Conservation (phyloP, 352 stramenopile genomes). For the Aphanomyces euteiches region DNA sequence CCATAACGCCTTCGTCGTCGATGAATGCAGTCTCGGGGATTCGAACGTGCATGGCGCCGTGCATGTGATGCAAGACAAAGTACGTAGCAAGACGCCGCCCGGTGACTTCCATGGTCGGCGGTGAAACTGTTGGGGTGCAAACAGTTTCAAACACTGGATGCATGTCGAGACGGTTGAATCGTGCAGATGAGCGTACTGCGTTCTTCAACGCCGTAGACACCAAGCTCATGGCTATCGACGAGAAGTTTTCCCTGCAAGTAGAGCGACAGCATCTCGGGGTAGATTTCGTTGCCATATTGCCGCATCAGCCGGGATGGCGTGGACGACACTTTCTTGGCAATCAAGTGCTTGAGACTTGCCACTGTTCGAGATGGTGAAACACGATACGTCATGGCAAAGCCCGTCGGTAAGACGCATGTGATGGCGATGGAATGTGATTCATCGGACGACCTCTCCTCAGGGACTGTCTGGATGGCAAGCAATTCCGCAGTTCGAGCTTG, state of each 20-base stretch:
- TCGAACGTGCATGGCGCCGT: conserved; percentile 31
- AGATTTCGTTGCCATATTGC: not conserved
- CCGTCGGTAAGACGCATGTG: not conserved
- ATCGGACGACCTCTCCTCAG: not conserved
- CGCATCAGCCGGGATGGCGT: not conserved
- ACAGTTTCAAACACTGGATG: not conserved
- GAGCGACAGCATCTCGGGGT: not conserved
- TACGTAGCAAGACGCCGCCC: conserved; percentile 33
- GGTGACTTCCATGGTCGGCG: not conserved
- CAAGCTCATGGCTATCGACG: not conserved
- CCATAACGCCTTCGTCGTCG: conserved; percentile 42
- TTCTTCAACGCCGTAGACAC: not conserved
- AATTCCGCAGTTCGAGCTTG: not conserved
- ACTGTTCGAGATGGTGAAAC: not conserved
- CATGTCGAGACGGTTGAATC: not conserved
- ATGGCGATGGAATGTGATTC: conserved; percentile 3
- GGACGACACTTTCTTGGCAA: conserved; percentile 20
- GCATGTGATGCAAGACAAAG: conserved; percentile 40
- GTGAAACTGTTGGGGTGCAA: not conserved
- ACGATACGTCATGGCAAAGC: conserved; percentile 10
- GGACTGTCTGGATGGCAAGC: not conserved
- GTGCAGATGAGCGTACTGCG: conserved; percentile 5
- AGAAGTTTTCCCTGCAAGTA: conserved; percentile 11
- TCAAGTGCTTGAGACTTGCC: conserved; percentile 2
- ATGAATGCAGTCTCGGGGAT: conserved; percentile 46